A percentile compares a stretch with the other conserved stretches of the same genome.
phyloP scores from a whole-genome alignment of 2,329 filamentous ascomycete genomes.

The Emergomyces pasteurianus region DNA sequence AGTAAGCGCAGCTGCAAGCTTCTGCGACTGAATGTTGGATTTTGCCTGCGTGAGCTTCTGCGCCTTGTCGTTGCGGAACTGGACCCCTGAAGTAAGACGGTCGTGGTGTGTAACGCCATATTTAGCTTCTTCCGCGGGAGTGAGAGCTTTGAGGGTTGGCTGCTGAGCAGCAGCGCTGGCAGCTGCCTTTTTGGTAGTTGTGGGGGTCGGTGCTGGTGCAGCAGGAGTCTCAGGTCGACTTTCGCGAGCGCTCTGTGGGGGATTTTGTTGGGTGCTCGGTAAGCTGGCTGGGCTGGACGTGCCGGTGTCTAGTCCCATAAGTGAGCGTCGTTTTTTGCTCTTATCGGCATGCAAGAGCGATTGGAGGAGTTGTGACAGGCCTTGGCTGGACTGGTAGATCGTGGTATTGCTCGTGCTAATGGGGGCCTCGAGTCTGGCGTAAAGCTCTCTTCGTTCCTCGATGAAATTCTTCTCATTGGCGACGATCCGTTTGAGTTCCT shows the following conservation, averaged over 20 bases:
- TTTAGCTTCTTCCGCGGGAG: constrained; percentile 59
- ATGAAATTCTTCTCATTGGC: constrained; percentile 76
- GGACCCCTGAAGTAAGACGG: constrained; percentile 70
- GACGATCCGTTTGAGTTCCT: constrained; percentile 86
- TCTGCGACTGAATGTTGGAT: constrained; percentile 38
- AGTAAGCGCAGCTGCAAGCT: constrained; percentile 35
- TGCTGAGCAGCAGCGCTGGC: constrained; percentile 30
- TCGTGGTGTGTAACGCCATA: constrained; percentile 83
- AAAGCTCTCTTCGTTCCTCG: constrained; percentile 76
- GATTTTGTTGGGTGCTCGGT: constrained; percentile 29
- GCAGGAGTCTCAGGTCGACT: constrained; percentile 21
- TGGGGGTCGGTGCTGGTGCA: constrained; percentile 27
- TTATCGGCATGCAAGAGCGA: constrained; percentile 75
- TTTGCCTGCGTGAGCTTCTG: constrained; percentile 39
- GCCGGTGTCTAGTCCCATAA: constrained; percentile 48
- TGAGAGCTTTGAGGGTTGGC: constrained; percentile 57
- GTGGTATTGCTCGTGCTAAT: constrained; percentile 55
- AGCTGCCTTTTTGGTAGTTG: constrained; percentile 25
- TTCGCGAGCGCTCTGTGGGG: constrained; percentile 25
- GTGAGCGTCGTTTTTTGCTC: constrained; percentile 72
- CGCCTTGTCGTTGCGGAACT: constrained; percentile 61
- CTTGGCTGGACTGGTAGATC: constrained; percentile 68
- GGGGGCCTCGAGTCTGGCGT: constrained; percentile 76
- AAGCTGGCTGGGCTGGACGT: constrained; percentile 38
- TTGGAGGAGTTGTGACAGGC: constrained; percentile 67